Evolutionary conservation across 2,329 filamentous ascomycete genomes (phyloP).

Genomic region (Trichoderma citrinoviride): DNA sequence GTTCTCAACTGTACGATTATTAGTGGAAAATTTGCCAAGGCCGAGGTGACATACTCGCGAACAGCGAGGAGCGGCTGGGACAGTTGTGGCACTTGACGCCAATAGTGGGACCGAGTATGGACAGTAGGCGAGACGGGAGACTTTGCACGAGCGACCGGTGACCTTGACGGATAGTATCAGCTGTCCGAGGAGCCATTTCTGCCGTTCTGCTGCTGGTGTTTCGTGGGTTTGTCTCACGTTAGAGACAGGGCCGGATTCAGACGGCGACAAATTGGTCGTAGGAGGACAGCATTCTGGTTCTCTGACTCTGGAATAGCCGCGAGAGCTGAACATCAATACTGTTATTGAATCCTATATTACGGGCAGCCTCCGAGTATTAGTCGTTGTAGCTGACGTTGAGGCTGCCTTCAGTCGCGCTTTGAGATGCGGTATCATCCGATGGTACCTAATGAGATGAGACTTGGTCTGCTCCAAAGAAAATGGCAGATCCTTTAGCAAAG

Average conservation of each 20-base stretch:
- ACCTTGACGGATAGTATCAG: neutral
- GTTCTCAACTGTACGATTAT: neutral
- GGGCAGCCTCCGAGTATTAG: too few relatives aligned
- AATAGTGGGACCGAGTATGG: neutral
- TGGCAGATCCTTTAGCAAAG: neutral
- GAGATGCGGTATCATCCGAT: too few relatives aligned
- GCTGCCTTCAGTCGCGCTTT: too few relatives aligned
- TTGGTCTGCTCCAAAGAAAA: neutral
- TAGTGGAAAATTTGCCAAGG: neutral
- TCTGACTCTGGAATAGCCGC: too few relatives aligned
- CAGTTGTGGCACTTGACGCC: neutral
- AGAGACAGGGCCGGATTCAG: too few relatives aligned
- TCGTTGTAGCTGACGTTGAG: too few relatives aligned
- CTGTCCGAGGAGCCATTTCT: neutral
- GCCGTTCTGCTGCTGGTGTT: too few relatives aligned
- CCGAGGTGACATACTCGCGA: neutral
- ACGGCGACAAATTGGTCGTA: too few relatives aligned
- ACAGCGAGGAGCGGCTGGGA: neutral
- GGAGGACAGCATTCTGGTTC: neutral
- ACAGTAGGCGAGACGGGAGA: neutral
- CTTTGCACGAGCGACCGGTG: neutral
- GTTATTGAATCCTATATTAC: too few relatives aligned
- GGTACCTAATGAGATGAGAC: neutral
- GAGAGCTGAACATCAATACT: too few relatives aligned
- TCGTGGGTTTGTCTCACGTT: too few relatives aligned